phyloP scores from a whole-genome alignment of 2,329 filamentous ascomycete genomes.

The Fusarium sp. region DNA sequence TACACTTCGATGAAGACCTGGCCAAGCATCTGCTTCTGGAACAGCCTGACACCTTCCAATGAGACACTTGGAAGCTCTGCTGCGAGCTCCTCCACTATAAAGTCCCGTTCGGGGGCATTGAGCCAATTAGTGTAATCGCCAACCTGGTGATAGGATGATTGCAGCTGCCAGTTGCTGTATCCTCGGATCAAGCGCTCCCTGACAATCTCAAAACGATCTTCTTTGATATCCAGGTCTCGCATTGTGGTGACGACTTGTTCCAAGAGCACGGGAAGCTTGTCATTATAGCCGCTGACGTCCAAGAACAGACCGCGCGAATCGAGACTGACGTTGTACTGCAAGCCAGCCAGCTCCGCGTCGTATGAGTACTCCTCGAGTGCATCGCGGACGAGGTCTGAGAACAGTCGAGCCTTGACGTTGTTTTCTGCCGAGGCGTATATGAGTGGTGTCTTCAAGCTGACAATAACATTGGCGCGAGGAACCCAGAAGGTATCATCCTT shows the following conservation, averaged over 20 bases:
- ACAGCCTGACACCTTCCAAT: constrained; percentile 76
- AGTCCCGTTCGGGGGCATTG: constrained; percentile 74
- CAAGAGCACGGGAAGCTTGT: constrained; percentile 90
- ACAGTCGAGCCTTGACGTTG: constrained; percentile 80
- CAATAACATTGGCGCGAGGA: constrained; percentile 87
- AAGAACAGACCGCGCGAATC: constrained; percentile 80
- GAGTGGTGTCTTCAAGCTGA: constrained; percentile 81
- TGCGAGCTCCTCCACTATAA: constrained; percentile 77
- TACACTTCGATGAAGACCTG: constrained; percentile 90
- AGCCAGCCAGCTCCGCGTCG: constrained; percentile 90
- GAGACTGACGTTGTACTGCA: constrained; percentile 82
- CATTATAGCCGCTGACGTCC: constrained; percentile 90
- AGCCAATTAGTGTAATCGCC: constrained; percentile 85
- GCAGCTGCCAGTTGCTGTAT: constrained; percentile 82
- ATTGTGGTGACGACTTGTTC: constrained; percentile 76
- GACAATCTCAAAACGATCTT: constrained; percentile 90
- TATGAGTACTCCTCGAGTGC: constrained; percentile 93
- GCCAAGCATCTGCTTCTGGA: constrained; percentile 81
- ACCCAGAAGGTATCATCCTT: constrained; percentile 99
- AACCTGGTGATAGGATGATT: constrained; percentile 90
- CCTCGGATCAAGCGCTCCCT: constrained; percentile 82
- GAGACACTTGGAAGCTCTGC: constrained; percentile 71
- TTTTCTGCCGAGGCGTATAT: constrained; percentile 83
- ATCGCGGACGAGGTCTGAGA: constrained; percentile 86
- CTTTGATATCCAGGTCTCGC: constrained; percentile 77